A percentile compares a stretch with the other conserved stretches of the same genome.
Evolutionary conservation across 2,329 filamentous ascomycete species (phyloP).

Genomic region (Myotisia sp.): DNA sequence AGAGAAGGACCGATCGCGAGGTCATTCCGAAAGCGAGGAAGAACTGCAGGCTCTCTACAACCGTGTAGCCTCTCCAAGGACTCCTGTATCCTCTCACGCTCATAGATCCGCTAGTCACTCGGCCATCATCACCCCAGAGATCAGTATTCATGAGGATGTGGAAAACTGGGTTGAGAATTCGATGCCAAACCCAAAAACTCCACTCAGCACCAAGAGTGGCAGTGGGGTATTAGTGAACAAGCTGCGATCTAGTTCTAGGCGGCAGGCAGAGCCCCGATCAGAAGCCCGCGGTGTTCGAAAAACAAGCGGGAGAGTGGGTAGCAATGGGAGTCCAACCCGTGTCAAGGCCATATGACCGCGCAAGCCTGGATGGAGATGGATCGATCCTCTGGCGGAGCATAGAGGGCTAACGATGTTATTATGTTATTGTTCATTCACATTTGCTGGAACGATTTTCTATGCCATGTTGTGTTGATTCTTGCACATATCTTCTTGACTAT

Average conservation of each 20-base stretch:
- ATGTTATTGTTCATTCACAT: background rate
- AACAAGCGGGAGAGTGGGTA: conserved; percentile 33
- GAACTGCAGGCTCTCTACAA: conserved; percentile 58
- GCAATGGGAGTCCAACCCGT: conserved; percentile 22
- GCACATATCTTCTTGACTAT: conserved; percentile 1
- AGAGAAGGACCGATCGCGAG: conserved; percentile 13
- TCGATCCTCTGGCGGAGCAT: background rate
- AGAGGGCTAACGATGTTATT: background rate
- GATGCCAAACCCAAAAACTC: conserved; percentile 35
- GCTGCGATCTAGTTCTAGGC: conserved; percentile 43
- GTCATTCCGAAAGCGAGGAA: conserved; percentile 57
- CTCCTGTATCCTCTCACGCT: conserved; percentile 35
- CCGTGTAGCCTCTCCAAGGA: conserved; percentile 48
- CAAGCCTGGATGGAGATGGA: no score
- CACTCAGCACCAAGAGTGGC: conserved; percentile 41
- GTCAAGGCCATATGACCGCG: conserved; percentile 4
- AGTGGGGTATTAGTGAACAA: conserved; percentile 45
- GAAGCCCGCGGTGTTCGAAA: conserved; percentile 32
- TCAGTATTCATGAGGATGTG: conserved; percentile 48
- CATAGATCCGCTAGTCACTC: conserved; percentile 60
- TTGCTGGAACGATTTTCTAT: conserved; percentile 1
- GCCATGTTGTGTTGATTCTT: conserved; percentile 1
- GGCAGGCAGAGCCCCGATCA: conserved; percentile 25
- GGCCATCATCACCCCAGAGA: conserved; percentile 54
- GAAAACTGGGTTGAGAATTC: conserved; percentile 46